A percentile compares a stretch with the other conserved stretches of the same genome.
These are phyloP conservation scores for Coemansia sp. DNA, from an alignment of 192 early-diverging fungal genomes.

Conservation along the genomic window DNA sequence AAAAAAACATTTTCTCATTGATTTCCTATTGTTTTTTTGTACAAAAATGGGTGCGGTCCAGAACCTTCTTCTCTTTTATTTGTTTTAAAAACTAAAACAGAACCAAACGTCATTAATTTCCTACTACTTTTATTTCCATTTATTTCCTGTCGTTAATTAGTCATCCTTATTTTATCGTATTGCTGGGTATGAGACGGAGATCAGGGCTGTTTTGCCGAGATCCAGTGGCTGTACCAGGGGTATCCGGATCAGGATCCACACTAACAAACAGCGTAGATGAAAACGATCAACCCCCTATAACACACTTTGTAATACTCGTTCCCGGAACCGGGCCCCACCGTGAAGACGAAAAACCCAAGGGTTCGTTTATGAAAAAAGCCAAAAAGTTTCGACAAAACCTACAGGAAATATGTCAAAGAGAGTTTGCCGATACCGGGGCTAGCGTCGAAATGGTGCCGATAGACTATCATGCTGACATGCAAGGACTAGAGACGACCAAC, in stretches of 20 bases:
- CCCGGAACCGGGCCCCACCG: slow-evolving; percentile 54
- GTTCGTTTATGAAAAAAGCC: slow-evolving; percentile 39
- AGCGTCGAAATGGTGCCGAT: slow-evolving; percentile 42
- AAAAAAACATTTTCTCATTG: too few relatives aligned
- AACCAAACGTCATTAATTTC: too few relatives aligned
- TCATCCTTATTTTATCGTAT: too few relatives aligned
- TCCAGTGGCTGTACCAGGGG: background rate
- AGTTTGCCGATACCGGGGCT: slow-evolving; percentile 32
- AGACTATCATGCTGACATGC: slow-evolving; percentile 43
- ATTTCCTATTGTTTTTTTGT: too few relatives aligned
- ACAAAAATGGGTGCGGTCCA: too few relatives aligned
- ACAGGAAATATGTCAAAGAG: slow-evolving; percentile 15
- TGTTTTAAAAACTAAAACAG: too few relatives aligned
- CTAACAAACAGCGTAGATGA: background rate
- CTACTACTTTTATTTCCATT: background rate
- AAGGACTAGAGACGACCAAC: slow-evolving; percentile 31
- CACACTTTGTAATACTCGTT: slow-evolving; percentile 47
- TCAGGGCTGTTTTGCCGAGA: slow-evolving; percentile 8
- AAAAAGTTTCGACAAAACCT: slow-evolving; percentile 27
- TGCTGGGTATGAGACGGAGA: background rate
- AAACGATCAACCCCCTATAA: slow-evolving; percentile 11
- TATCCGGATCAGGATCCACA: background rate
- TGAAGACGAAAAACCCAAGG: slow-evolving; percentile 46
- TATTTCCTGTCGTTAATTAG: background rate
- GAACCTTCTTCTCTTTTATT: too few relatives aligned